phyloP scores from a whole-genome alignment of 2,329 filamentous ascomycete species.

The Fusarium devonianum region DNA sequence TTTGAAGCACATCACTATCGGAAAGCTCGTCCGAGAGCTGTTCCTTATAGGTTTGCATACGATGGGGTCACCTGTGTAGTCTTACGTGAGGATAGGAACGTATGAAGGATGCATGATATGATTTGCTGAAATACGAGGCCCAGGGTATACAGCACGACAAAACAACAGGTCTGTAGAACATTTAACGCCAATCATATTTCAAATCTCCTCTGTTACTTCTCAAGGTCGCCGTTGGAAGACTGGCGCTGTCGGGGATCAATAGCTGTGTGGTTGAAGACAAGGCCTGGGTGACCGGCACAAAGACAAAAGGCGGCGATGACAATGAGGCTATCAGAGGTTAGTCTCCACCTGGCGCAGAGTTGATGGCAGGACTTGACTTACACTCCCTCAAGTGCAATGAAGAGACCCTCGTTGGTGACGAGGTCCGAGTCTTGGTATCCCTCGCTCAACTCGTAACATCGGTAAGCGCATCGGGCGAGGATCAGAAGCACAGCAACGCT shows the following conservation, averaged over 20 bases:
- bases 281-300: constrained; percentile 50
- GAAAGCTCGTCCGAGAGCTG: too few relatives aligned
- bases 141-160: not conserved
- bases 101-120: not conserved
- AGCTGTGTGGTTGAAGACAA: constrained; percentile 34
- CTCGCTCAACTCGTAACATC: constrained; percentile 69
- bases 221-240: constrained; percentile 9
- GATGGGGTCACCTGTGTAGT: not conserved
- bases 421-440: constrained; percentile 64
- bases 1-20: too few relatives aligned
- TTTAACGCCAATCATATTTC: not conserved
- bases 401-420: constrained; percentile 58
- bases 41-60: too few relatives aligned
- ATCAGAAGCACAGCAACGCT: constrained; percentile 64
- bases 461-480: constrained; percentile 67
- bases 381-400: constrained; percentile 63
- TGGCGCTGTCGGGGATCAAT: constrained; percentile 3
- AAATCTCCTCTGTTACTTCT: constrained; percentile 10
- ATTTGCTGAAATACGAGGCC: not conserved
- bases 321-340: constrained; percentile 43
- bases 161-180: not conserved
- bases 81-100: not conserved
- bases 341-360: not conserved
- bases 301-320: constrained; percentile 47
- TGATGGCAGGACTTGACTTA: constrained; percentile 37